These are phyloP conservation scores for Mucor saturninus DNA, from an alignment of 371 early-diverging fungal species.

Conservation along the genomic window DNA sequence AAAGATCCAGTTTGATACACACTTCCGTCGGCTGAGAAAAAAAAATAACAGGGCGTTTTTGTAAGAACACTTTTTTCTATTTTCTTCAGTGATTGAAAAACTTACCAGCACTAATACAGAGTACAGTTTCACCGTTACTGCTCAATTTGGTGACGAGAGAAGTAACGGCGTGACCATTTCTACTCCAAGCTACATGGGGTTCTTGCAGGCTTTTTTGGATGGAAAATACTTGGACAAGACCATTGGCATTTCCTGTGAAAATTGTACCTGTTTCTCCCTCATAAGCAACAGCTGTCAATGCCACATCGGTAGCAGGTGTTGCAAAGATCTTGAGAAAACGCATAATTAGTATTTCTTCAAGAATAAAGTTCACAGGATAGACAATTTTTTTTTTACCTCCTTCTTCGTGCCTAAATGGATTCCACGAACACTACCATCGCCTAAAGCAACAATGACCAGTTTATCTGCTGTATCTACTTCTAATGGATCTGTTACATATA, in stretches of 20 bases:
- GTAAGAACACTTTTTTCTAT: too few species aligned
- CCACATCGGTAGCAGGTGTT: conserved; percentile 2
- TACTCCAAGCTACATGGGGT: conserved; percentile 32
- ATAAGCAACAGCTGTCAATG: conserved; percentile 35
- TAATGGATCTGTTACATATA: conserved; percentile 40
- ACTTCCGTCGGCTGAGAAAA: conserved; percentile 44
- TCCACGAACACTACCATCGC: conserved; percentile 50
- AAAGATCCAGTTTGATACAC: conserved; percentile 42
- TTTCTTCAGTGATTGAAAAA: not conserved
- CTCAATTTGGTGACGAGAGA: conserved; percentile 26
- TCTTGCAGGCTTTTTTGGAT: conserved; percentile 14
- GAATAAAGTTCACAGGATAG: too few species aligned
- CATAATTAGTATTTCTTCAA: not conserved
- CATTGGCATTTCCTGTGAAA: conserved; percentile 32
- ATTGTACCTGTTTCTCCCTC: conserved; percentile 25
- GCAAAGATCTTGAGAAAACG: conserved; percentile 30
- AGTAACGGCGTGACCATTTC: conserved; percentile 38
- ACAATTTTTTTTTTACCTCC: conserved; percentile 44
- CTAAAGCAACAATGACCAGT: conserved; percentile 51
- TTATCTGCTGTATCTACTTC: conserved; percentile 60
- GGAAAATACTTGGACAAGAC: conserved; percentile 27
- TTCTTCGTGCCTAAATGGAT: conserved; percentile 59
- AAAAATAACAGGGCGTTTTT: not conserved
- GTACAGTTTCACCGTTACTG: conserved; percentile 32
- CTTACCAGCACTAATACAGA: conserved; percentile 41